Conservation (phyloP, 2,329 filamentous ascomycete genomes). For the Hyphodiscus sp. region DNA sequence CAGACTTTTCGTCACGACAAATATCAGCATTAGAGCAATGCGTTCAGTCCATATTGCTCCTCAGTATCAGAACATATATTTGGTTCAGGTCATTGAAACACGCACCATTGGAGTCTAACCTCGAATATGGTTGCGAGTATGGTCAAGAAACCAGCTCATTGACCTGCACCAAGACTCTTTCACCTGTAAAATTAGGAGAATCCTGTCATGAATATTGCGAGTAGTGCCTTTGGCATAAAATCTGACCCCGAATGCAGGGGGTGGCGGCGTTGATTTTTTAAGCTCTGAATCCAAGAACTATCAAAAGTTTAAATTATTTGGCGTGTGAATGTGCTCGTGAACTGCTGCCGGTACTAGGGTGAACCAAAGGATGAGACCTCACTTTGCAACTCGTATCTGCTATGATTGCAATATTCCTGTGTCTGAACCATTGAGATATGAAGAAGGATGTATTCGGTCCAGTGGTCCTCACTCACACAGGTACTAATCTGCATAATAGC, state of each 20-base stretch:
- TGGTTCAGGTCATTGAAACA: constrained; percentile 2
- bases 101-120: neutral
- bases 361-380: neutral
- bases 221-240: neutral
- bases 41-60: neutral
- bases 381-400: no score
- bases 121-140: neutral
- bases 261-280: neutral
- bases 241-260: no score
- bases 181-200: neutral
- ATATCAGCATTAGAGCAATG: neutral
- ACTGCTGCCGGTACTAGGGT: neutral
- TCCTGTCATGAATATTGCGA: neutral
- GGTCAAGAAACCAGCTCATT: neutral
- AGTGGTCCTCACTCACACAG: no score
- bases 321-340: neutral
- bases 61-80: constrained; percentile 3
- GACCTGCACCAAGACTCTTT: neutral
- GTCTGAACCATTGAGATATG: no score
- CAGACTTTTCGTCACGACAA: neutral
- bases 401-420: no score
- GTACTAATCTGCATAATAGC: no score
- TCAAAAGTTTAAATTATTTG: neutral
- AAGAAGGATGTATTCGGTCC: no score
- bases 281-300: neutral